A percentile compares a stretch with the other conserved stretches of the same genome.
phyloP scores from a whole-genome alignment of 2,329 filamentous ascomycete genomes.

The Nannizziopsis arthrosporioides region DNA sequence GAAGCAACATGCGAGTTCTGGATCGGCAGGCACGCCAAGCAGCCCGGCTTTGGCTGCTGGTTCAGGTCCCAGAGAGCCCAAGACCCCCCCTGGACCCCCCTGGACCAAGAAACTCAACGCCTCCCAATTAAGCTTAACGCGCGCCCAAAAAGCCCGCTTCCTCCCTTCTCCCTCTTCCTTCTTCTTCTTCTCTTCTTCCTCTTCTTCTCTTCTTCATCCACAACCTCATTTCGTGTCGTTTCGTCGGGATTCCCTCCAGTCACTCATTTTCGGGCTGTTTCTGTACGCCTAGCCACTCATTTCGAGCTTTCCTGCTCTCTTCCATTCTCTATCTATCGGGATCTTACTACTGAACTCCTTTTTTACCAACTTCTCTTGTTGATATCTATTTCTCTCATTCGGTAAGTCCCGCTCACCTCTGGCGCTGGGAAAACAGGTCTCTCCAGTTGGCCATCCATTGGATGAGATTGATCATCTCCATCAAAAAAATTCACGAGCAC shows the following conservation, averaged over 20 bases:
- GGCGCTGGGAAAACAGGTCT: no score
- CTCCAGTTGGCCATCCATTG: no score
- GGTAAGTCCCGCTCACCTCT: background rate
- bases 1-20: no score
- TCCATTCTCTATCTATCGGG: slow-evolving; percentile 5
- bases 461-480: no score
- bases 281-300: slow-evolving; percentile 8
- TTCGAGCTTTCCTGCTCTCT: slow-evolving; percentile 1
- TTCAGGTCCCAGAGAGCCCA: no score
- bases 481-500: no score
- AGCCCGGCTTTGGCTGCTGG: no score
- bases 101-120: background rate
- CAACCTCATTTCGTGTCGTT: background rate
- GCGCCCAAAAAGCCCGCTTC: background rate
- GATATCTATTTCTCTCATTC: background rate
- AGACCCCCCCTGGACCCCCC: background rate
- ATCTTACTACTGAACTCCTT: no score
- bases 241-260: slow-evolving; percentile 5
- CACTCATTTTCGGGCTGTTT: slow-evolving; percentile 7
- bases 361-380: background rate
- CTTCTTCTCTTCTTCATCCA: background rate
- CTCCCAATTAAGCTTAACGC: background rate
- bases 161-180: background rate
- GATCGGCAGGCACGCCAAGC: no score
- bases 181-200: background rate